phyloP scores from a whole-genome alignment of 495 filamentous ascomycete species.

The Xylaria telfairii region DNA sequence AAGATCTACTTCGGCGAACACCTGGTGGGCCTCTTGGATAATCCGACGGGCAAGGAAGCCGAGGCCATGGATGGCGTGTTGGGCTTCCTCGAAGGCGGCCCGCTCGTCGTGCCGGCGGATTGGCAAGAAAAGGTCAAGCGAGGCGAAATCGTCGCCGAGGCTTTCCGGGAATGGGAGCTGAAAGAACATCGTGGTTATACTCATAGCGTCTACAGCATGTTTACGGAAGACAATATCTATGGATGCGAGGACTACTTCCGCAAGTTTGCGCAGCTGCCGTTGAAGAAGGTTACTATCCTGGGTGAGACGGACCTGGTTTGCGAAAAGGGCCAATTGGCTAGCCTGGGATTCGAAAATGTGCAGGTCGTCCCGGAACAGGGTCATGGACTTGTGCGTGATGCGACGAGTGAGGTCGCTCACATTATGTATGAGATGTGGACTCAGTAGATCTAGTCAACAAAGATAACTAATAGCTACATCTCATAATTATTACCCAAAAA shows the following conservation, averaged over 20 bases:
- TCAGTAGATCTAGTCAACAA: background rate
- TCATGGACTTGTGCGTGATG: constrained; percentile 47
- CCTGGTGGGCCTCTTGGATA: background rate
- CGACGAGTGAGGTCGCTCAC: constrained; percentile 21
- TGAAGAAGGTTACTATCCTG: constrained; percentile 43
- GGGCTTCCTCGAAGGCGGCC: constrained; percentile 46
- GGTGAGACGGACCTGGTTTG: constrained; percentile 52
- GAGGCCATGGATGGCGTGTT: constrained; percentile 43
- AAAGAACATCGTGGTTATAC: constrained; percentile 49
- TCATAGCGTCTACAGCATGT: constrained; percentile 50
- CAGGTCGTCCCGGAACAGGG: constrained; percentile 36
- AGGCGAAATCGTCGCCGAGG: constrained; percentile 53
- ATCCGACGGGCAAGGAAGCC: constrained; percentile 27
- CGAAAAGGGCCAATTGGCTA: constrained; percentile 12
- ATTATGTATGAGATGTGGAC: constrained; percentile 26
- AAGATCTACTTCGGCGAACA: background rate
- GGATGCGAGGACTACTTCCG: constrained; percentile 48
- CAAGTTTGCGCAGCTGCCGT: constrained; percentile 35
- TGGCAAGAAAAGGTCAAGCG: constrained; percentile 51
- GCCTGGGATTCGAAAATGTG: constrained; percentile 1
- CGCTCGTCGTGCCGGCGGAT: constrained; percentile 44
- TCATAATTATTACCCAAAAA: background rate
- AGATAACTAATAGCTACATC: background rate
- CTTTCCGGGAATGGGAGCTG: constrained; percentile 53
- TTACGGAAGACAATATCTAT: constrained; percentile 49